Evolutionary conservation across 2,329 filamentous ascomycete species (phyloP).

Genomic region (Sporothrix dimorphospora): DNA sequence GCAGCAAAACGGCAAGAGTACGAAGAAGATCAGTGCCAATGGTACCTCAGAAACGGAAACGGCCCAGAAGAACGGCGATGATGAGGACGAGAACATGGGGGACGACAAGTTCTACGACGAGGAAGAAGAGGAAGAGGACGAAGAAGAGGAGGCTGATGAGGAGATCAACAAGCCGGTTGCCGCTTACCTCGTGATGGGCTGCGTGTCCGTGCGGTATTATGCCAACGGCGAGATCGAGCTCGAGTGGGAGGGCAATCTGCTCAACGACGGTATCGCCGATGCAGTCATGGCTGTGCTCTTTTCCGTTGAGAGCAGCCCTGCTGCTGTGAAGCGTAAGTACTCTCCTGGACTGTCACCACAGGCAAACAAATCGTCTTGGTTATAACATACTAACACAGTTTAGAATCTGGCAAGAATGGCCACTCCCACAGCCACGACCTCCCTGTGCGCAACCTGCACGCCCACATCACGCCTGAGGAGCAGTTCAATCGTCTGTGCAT

Average conservation of each 20-base stretch:
- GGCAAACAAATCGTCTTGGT: background rate
- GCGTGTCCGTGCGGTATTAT: constrained; percentile 78
- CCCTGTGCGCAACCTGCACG: constrained; percentile 69
- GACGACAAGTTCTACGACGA: constrained; percentile 47
- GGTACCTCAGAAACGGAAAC: constrained; percentile 39
- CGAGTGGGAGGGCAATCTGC: constrained; percentile 97
- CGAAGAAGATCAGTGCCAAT: constrained; percentile 40
- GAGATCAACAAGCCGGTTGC: constrained; percentile 67
- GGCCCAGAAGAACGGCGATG: constrained; percentile 25
- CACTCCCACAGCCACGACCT: constrained; percentile 55
- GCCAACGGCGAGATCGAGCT: constrained; percentile 80
- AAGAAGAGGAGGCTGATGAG: constrained; percentile 50
- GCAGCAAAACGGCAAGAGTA: constrained; percentile 41
- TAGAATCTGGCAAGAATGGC: constrained; percentile 60
- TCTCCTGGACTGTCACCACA: too few species aligned
- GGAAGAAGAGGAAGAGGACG: constrained; percentile 39
- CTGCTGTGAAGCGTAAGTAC: constrained; percentile 81
- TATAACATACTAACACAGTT: constrained; percentile 35
- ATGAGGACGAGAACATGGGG: constrained; percentile 15
- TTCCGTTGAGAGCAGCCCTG: constrained; percentile 89
- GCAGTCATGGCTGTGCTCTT: constrained; percentile 91
- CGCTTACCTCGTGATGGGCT: constrained; percentile 82
- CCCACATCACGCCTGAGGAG: constrained; percentile 70
- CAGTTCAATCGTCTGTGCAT: constrained; percentile 85
- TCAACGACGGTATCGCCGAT: constrained; percentile 98